A percentile compares a stretch with the other conserved stretches of the same genome.
Conservation (phyloP, 2,329 filamentous ascomycete species). For the Clonostachys rosea region DNA sequence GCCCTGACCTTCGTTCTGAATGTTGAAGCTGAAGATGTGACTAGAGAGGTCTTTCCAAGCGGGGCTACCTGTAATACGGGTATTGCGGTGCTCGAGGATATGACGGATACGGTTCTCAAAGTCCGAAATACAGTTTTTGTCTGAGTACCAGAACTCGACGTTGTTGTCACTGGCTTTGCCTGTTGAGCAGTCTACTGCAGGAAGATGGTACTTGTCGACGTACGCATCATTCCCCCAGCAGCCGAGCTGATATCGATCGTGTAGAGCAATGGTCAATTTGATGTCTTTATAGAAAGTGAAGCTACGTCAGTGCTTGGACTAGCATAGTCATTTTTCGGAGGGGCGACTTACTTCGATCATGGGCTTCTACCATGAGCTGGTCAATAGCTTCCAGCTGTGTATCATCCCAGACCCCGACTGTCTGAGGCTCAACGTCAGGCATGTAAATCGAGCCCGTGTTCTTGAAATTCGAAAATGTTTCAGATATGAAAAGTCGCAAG, state of each 20-base stretch:
- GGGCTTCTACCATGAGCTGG: slow-evolving; percentile 2
- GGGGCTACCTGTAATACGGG: background rate
- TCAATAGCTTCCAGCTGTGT: slow-evolving; percentile 2
- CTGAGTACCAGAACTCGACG: slow-evolving; percentile 1
- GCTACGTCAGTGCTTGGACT: too few relatives aligned
- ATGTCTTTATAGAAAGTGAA: background rate
- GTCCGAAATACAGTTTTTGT: background rate
- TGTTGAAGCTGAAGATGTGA: slow-evolving; percentile 3
- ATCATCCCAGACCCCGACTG: slow-evolving; percentile 1
- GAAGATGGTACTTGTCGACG: slow-evolving; percentile 2
- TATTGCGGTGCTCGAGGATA: slow-evolving; percentile 1
- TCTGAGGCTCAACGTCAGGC: slow-evolving; percentile 1
- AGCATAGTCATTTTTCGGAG: background rate
- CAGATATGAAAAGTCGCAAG: slow-evolving; percentile 2
- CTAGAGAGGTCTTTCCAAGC: slow-evolving; percentile 3
- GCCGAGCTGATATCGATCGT: slow-evolving; percentile 3
- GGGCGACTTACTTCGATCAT: background rate
- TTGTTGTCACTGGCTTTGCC: background rate
- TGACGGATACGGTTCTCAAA: slow-evolving; percentile 4
- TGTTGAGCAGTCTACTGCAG: slow-evolving; percentile 2
- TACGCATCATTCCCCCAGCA: slow-evolving; percentile 2
- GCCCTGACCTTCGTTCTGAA: slow-evolving; percentile 3
- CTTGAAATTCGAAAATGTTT: slow-evolving; percentile 1
- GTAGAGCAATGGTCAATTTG: slow-evolving; percentile 1
- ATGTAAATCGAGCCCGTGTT: background rate